Evolutionary conservation across 306 rosid species (phyloP), one percentile per base, ranked within the genome.

Genomic region (Ziziphus jujuba): DNA sequence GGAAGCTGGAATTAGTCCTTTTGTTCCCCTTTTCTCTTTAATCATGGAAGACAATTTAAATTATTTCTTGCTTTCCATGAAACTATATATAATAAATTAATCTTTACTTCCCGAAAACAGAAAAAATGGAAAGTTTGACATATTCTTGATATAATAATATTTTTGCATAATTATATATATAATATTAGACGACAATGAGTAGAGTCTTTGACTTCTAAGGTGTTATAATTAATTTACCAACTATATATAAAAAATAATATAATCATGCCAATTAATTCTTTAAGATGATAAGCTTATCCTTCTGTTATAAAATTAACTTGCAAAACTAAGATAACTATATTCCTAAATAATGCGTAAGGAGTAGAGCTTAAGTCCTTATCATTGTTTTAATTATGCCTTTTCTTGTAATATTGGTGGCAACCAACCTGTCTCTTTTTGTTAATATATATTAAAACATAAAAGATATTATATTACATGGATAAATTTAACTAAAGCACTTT

Each of bases 1-100:
- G 21, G 73, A 19, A n/a, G 73, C 48, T 34, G 66, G 74, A 59
- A 49, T 19, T 21, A 35, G 58, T 45, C 66, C 7, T 21, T 45
- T 9, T 19, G 3, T 24, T 22, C 2, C 67, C 40, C 45, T 6
- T 40, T 40, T 40, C 9, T 40, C 45, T 40, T 40, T 10, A 40
- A 40, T 40, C 14, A 0, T 10, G 2, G 45, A 40, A 40, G 45
- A 40, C 12, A 40, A 44, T 44, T 24, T 5, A 59, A 59, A 59
- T 20, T 8, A 24, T 8, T 25, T 61, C 48, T 47, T 16, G 55
- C 23, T 45, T 19, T 62, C 5, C 40, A 9, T 63, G 71, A 66
- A 67, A 43, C 34, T 1, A 67, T 56, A 22, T 23, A 7, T 8
- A 8, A 40, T 12, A 33, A 28, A 69, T n/a, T n/a, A n/a, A n/a